These are phyloP conservation scores for Rhododendron ferrugineum DNA, from an alignment of 148 eudicot species.

Conservation along the genomic window DNA sequence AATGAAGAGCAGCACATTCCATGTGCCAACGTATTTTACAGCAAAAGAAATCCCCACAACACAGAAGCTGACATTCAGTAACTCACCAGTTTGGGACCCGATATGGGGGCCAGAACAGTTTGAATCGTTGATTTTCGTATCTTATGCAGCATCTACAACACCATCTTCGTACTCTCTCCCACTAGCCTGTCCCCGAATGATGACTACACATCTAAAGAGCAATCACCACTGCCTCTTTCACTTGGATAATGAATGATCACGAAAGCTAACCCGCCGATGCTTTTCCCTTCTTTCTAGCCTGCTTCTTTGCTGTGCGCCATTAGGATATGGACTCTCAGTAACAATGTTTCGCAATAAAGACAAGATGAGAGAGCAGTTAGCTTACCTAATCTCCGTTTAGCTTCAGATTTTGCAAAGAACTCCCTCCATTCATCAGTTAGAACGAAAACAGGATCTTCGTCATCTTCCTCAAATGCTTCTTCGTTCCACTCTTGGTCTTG, in stretches of 20 bases:
- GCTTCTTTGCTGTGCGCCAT: slow-evolving; percentile 40
- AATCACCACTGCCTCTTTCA: background rate
- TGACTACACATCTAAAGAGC: background rate
- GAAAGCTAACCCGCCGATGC: background rate
- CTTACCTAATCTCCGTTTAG: slow-evolving; percentile 58
- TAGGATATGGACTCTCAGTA: background rate
- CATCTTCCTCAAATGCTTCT: slow-evolving; percentile 37
- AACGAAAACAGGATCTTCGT: slow-evolving; percentile 63
- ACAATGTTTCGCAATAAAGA: background rate
- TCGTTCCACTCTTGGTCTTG: slow-evolving; percentile 23
- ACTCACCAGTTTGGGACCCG: background rate
- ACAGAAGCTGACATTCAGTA: background rate
- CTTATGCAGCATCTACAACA: background rate
- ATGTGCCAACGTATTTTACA: background rate
- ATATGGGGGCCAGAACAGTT: background rate
- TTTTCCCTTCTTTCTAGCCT: slow-evolving; percentile 46
- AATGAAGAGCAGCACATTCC: background rate
- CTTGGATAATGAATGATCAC: slow-evolving; percentile 2
- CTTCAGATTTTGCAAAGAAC: slow-evolving; percentile 84
- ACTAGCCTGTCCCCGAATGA: background rate
- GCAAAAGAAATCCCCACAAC: background rate
- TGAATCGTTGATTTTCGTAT: background rate
- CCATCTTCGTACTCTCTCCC: background rate
- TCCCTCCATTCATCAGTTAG: slow-evolving; percentile 90
- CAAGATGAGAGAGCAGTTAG: background rate